Percentiles rank a stretch among this genome's conserved stretches.
Conservation (phyloP, 192 early-diverging fungal genomes). For the Diversispora eburnea region DNA sequence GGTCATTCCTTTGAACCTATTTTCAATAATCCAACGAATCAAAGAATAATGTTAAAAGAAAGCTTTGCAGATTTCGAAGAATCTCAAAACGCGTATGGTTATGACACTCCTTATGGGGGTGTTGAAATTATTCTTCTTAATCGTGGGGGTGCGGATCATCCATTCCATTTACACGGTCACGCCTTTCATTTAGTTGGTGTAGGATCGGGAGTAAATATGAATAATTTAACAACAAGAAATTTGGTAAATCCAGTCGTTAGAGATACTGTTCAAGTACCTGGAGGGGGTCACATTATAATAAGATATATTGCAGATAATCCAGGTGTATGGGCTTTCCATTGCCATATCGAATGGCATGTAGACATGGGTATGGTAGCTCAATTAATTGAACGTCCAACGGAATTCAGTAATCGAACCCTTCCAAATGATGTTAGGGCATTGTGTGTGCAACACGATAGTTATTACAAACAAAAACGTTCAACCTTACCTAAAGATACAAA, state of each 20-base stretch:
- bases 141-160: constrained; percentile 15
- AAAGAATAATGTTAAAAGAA: neutral
- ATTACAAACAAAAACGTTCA: too few relatives aligned
- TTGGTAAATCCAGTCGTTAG: constrained; percentile 62
- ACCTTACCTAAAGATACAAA: too few relatives aligned
- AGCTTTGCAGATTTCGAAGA: constrained; percentile 36
- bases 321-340: constrained; percentile 31
- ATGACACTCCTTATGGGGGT: neutral
- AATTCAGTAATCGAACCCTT: neutral
- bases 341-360: constrained; percentile 34
- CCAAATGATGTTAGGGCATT: neutral
- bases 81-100: constrained; percentile 55
- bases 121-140: constrained; percentile 34
- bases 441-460: neutral
- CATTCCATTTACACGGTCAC: constrained; percentile 42
- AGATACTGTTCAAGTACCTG: constrained; percentile 70
- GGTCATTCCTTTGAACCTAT: too few relatives aligned
- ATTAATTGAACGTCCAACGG: neutral
- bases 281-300: constrained; percentile 53
- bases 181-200: constrained; percentile 42
- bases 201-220: constrained; percentile 27
- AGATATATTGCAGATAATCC: constrained; percentile 28
- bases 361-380: neutral
- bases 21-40: too few relatives aligned
- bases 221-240: constrained; percentile 38